Percentiles rank a stretch among this genome's conserved stretches.
Conservation (phyloP, 2,329 filamentous ascomycete species). For the Botrytis cinerea region DNA sequence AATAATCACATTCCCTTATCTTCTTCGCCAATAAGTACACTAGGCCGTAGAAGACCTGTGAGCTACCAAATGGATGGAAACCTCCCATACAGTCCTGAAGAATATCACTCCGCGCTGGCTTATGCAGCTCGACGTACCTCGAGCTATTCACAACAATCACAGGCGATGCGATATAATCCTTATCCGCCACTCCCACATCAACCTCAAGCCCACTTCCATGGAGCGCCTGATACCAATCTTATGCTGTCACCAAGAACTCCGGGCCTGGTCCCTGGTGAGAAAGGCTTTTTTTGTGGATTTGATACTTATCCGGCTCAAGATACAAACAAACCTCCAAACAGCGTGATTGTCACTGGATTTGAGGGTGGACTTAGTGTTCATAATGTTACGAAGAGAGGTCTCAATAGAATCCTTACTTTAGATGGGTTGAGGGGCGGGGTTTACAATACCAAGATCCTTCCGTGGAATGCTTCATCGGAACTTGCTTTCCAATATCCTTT, state of each 20-base stretch:
- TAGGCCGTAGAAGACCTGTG: constrained; percentile 49
- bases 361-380: constrained; percentile 80
- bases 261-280: constrained; percentile 63
- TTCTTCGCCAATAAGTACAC: constrained; percentile 42
- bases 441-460: constrained; percentile 78
- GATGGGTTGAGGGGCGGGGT: constrained; percentile 79
- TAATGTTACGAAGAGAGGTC: constrained; percentile 68
- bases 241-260: constrained; percentile 52
- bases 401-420: constrained; percentile 69
- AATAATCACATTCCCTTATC: constrained; percentile 36
- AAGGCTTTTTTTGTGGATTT: constrained; percentile 79
- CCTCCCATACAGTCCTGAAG: constrained; percentile 46
- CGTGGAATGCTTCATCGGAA: constrained; percentile 61
- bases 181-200: constrained; percentile 73
- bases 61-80: constrained; percentile 51
- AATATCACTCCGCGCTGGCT: constrained; percentile 49
- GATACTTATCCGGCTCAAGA: constrained; percentile 61
- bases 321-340: constrained; percentile 48
- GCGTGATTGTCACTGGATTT: constrained; percentile 74
- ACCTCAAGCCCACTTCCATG: constrained; percentile 75
- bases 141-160: constrained; percentile 52
- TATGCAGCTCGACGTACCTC: constrained; percentile 51
- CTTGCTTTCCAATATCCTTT: constrained; percentile 65
- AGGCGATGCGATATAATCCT: constrained; percentile 46
- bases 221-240: constrained; percentile 70